A percentile compares a stretch with the other conserved stretches of the same genome.
These are phyloP conservation scores for Lactarius sanguifluus DNA, from an alignment of 768 basidiomycete species.

Conservation along the genomic window DNA sequence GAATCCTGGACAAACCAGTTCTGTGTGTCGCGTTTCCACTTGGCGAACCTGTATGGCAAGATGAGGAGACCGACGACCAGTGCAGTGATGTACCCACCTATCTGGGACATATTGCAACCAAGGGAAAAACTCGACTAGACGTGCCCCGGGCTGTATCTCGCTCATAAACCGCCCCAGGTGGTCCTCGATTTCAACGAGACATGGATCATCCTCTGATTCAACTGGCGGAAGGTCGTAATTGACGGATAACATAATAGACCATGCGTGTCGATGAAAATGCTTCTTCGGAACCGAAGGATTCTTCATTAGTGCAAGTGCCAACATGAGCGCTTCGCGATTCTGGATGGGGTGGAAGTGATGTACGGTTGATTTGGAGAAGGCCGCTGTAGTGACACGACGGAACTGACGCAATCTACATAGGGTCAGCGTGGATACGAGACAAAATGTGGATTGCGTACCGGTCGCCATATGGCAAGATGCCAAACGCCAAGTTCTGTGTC, in stretches of 20 bases:
- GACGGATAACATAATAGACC: slow-evolving; percentile 1
- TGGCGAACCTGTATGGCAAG: neutral
- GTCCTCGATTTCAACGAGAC: neutral
- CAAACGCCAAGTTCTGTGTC: neutral
- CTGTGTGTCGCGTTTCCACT: slow-evolving; percentile 22
- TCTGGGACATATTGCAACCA: neutral
- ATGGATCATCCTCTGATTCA: slow-evolving; percentile 1
- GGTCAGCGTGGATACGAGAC: neutral
- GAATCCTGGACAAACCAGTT: slow-evolving; percentile 19
- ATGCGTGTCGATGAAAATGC: neutral
- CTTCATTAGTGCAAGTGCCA: neutral
- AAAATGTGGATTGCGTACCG: neutral
- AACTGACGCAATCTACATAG: neutral
- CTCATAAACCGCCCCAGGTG: neutral
- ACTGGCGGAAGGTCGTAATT: neutral
- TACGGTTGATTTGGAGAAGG: neutral
- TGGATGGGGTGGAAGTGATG: neutral
- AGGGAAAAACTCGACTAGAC: neutral
- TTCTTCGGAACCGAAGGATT: neutral
- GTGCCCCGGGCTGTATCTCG: neutral
- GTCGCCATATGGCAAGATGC: neutral
- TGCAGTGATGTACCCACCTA: neutral
- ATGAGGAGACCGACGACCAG: neutral
- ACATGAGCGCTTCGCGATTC: neutral
- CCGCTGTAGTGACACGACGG: neutral